These are phyloP conservation scores for Calocera viscosa DNA, from an alignment of 768 basidiomycete species.

Conservation along the genomic window DNA sequence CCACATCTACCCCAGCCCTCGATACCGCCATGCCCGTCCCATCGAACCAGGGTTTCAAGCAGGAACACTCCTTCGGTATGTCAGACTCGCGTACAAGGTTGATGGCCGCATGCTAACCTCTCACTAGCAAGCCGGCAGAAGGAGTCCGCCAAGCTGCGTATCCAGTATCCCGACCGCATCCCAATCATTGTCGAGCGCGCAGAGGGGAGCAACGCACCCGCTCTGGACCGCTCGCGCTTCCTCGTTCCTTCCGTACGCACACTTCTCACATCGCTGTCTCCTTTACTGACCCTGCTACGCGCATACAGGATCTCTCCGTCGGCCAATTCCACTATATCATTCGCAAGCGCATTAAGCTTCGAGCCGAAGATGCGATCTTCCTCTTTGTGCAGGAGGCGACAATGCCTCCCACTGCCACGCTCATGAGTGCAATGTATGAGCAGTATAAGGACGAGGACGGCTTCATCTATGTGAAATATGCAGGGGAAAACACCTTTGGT, in stretches of 20 bases:
- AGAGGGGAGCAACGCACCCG: not conserved
- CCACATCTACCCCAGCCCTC: not conserved
- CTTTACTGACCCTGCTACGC: not conserved
- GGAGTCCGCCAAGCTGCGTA: not conserved
- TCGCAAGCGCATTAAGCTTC: conserved; percentile 10
- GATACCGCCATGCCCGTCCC: not conserved
- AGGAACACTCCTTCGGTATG: conserved; percentile 4
- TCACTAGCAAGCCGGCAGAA: not conserved
- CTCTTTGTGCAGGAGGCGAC: conserved; percentile 8
- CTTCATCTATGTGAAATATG: conserved; percentile 1
- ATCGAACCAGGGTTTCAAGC: not conserved
- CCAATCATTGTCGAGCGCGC: conserved; percentile 6
- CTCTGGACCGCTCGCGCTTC: not conserved
- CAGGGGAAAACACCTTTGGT: conserved; percentile 12
- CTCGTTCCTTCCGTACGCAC: conserved; percentile 6
- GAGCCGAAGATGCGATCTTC: conserved; percentile 6
- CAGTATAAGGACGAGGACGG: conserved; percentile 1
- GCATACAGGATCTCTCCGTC: conserved; percentile 8
- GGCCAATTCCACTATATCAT: conserved; percentile 11
- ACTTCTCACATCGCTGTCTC: not conserved
- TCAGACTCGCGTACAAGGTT: not conserved
- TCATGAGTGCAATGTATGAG: conserved; percentile 11
- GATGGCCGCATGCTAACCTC: not conserved
- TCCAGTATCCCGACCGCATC: not conserved
- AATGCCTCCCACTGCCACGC: not conserved